Base-by-base conservation (phyloP, 2,329 filamentous ascomycete genomes). In the Microsporum audouinii region DNA sequence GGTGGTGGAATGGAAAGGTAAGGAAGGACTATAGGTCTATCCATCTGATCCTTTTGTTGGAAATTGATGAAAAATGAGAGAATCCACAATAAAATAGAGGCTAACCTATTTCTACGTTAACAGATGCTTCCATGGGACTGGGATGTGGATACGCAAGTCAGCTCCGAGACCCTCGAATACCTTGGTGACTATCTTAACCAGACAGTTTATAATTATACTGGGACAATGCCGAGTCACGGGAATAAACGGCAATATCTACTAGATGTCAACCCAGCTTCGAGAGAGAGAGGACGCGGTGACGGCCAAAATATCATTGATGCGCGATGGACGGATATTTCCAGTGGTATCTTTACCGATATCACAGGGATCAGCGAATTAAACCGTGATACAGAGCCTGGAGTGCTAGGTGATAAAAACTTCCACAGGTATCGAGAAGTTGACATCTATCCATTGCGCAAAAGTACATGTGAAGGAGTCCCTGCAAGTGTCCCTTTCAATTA, bases 291-390 rank as follows among this genome's bases (percentile, higher is more conserved):
- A 31, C 79, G 83, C 27, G 85, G 85, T 49, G 80, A 88, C 67
- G 88, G 88, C 17, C 76, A 80, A 69, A 95, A 95, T 71, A 82
- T 94, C 61, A 94, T 94, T 68, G 89, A 94, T 73, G 89, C 86
- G 29, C 81, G 89, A 53, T 95, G 88, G 88, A 88, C 94, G 69
- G 88, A 94, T 72, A 80, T 80, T 62, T 73, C 76, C 60, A 94
- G 86, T 67, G 89, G 89, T 56, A 80, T 92, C 68, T 95, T 88
- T 72, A 85, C 94, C 71, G 89, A 94, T 72, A 90, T 95, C 68
- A 94, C 89, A 0, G 88, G 83, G 10, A 75, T 94, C 39, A 82
- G 83, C 58, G 86, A 90, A 75, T 82, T 86, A 23, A 79, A 89
- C 36, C 80, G 82, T 0, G 76, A 77, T 14, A 72, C 72, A 1